Percentiles rank a stretch among this genome's conserved stretches.
These are phyloP conservation scores for Neurospora crassa DNA, from an alignment of 2,329 filamentous ascomycete genomes.

Conservation along the genomic window DNA sequence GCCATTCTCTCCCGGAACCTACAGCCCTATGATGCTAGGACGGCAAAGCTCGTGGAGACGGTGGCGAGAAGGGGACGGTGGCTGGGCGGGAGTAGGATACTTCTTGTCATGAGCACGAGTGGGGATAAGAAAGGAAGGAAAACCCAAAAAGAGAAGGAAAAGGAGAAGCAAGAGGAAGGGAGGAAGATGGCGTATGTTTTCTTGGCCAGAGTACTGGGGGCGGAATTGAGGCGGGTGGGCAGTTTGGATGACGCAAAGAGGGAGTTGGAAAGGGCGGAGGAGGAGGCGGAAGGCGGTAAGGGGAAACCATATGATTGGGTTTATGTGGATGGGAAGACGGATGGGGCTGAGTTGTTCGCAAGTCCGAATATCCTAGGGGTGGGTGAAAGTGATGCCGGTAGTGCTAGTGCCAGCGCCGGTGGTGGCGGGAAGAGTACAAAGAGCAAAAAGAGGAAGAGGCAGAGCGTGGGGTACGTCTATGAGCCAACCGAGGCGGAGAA, in stretches of 20 bases:
- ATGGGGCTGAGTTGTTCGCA: conserved; percentile 23
- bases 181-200: conserved; percentile 68
- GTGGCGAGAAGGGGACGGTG: conserved; percentile 53
- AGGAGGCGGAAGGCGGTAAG: conserved; percentile 14
- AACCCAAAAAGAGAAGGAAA: conserved; percentile 39
- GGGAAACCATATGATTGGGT: conserved; percentile 61
- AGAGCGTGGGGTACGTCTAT: conserved; percentile 19
- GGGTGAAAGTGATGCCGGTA: conserved; percentile 14
- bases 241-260: conserved; percentile 56
- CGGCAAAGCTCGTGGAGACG: conserved; percentile 46
- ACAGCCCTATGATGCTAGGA: conserved; percentile 45
- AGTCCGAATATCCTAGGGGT: conserved; percentile 9
- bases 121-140: background rate
- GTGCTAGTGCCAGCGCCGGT: conserved; percentile 8
- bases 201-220: conserved; percentile 68
- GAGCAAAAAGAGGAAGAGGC: conserved; percentile 22
- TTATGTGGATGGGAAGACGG: conserved; percentile 59
- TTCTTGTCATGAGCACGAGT: conserved; percentile 57
- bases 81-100: conserved; percentile 53
- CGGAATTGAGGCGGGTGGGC: conserved; percentile 55
- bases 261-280: conserved; percentile 42
- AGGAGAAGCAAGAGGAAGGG: conserved; percentile 41
- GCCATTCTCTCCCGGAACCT: conserved; percentile 69
- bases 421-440: background rate
- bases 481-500: conserved; percentile 13